phyloP scores from a whole-genome alignment of 1,284 basidiomycete species.

The Inonotus hispidus region DNA sequence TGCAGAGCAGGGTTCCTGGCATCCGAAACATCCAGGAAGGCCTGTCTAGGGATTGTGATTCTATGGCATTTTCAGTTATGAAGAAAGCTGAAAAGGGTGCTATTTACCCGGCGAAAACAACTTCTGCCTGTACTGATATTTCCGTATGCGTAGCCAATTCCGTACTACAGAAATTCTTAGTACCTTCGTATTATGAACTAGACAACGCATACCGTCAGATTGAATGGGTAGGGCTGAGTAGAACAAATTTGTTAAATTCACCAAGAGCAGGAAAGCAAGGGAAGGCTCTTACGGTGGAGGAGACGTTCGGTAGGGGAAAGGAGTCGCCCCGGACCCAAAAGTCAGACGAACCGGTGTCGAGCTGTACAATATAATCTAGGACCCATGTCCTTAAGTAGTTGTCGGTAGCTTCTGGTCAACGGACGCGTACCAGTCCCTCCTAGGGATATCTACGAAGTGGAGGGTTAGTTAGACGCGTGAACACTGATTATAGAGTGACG shows the following conservation, averaged over 20 bases:
- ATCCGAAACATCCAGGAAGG: conserved; percentile 54
- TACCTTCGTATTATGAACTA: conserved; percentile 1
- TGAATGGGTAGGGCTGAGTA: conserved; percentile 40
- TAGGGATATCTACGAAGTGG: conserved; percentile 48
- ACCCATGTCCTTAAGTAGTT: conserved; percentile 10
- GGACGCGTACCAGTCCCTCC: conserved; percentile 48
- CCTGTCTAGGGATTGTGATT: conserved; percentile 59
- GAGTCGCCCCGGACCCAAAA: conserved; percentile 61
- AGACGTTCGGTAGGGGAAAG: conserved; percentile 47
- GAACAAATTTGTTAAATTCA: conserved; percentile 16
- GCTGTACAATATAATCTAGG: conserved; percentile 60
- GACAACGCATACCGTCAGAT: conserved; percentile 49
- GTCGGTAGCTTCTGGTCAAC: not conserved
- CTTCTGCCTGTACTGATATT: conserved; percentile 52
- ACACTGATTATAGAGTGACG: not conserved
- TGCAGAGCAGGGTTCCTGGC: conserved; percentile 66
- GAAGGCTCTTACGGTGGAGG: conserved; percentile 42
- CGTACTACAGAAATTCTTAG: conserved; percentile 45
- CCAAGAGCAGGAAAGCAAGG: not conserved
- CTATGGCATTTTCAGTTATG: conserved; percentile 30
- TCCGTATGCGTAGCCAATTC: conserved; percentile 70
- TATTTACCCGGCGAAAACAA: conserved; percentile 63
- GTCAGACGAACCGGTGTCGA: conserved; percentile 80
- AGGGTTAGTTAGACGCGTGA: not conserved
- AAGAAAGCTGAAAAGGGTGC: conserved; percentile 2